These are phyloP conservation scores for Xylaria acuta DNA, from an alignment of 495 filamentous ascomycete genomes.

Conservation along the genomic window DNA sequence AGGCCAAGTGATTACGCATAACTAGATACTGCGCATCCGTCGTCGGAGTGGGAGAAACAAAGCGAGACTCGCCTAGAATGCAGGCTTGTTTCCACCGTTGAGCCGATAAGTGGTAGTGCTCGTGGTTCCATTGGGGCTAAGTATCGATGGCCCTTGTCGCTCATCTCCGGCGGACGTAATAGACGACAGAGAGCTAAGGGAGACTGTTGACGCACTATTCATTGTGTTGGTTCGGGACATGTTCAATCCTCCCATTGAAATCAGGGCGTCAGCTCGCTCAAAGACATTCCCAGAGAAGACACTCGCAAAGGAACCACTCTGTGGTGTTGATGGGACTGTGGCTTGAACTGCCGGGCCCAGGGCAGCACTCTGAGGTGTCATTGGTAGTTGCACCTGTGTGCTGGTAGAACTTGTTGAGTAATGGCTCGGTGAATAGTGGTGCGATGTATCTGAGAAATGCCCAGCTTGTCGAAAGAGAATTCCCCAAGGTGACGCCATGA, in stretches of 20 bases:
- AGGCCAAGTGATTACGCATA: background rate
- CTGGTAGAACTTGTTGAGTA: slow-evolving; percentile 37
- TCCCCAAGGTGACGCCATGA: slow-evolving; percentile 80
- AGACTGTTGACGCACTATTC: slow-evolving; percentile 47
- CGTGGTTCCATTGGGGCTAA: slow-evolving; percentile 45
- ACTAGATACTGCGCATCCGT: slow-evolving; percentile 27
- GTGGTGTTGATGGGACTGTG: slow-evolving; percentile 81
- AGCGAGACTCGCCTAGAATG: slow-evolving; percentile 40
- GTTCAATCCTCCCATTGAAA: slow-evolving; percentile 61
- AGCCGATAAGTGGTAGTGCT: slow-evolving; percentile 34
- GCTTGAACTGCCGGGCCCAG: slow-evolving; percentile 88
- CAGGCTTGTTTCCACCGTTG: slow-evolving; percentile 41
- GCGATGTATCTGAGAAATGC: slow-evolving; percentile 33
- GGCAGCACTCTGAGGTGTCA: slow-evolving; percentile 80
- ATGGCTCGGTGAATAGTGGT: slow-evolving; percentile 45
- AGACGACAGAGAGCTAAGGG: slow-evolving; percentile 52
- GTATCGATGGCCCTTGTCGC: slow-evolving; percentile 41
- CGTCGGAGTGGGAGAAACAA: slow-evolving; percentile 24
- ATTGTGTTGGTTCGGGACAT: slow-evolving; percentile 54
- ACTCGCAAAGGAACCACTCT: slow-evolving; percentile 64
- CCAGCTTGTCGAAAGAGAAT: slow-evolving; percentile 48
- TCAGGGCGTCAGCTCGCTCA: slow-evolving; percentile 73
- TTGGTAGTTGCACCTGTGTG: slow-evolving; percentile 51
- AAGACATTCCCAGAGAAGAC: slow-evolving; percentile 76
- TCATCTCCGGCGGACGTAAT: slow-evolving; percentile 39